phyloP scores from a whole-genome alignment of 768 basidiomycete genomes.

The Leccinum incarnatum region DNA sequence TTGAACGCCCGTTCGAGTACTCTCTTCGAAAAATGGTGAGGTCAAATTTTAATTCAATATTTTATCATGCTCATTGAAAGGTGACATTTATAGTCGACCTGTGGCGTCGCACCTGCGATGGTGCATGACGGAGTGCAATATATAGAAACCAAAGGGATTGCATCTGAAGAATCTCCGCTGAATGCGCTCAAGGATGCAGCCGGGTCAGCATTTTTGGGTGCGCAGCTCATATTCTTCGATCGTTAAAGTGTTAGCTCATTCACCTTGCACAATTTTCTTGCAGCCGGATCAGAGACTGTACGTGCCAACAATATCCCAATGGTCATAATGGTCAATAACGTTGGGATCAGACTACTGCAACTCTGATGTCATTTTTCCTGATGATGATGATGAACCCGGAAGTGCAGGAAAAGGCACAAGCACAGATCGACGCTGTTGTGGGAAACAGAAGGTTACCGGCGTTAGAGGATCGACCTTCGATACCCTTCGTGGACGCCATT shows the following conservation, averaged over 20 bases:
- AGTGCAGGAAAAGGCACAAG: constrained; percentile 5
- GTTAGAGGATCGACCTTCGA: constrained; percentile 3
- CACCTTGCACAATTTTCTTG: background rate
- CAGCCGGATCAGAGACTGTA: constrained; percentile 10
- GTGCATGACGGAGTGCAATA: constrained; percentile 1
- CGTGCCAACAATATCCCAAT: background rate
- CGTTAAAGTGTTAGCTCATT: background rate
- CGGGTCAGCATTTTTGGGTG: constrained; percentile 8
- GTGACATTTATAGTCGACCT: background rate
- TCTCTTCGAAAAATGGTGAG: background rate
- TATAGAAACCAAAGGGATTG: background rate
- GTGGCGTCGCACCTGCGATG: background rate
- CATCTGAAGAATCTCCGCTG: background rate
- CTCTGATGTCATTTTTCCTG: constrained; percentile 9
- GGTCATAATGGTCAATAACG: background rate
- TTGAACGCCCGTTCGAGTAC: constrained; percentile 5
- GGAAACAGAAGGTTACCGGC: constrained; percentile 5
- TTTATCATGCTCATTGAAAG: background rate
- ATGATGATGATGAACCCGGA: constrained; percentile 10
- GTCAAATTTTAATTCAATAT: background rate
- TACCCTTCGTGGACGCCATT: constrained; percentile 12
- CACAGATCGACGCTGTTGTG: constrained; percentile 5
- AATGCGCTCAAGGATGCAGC: background rate
- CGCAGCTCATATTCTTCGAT: background rate
- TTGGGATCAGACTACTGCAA: background rate